Evolutionary conservation across 1,139 yeast genomes (phyloP), one percentile per base, ranked within the genome.

Genomic region (Blastobotrys buckinghamii): DNA sequence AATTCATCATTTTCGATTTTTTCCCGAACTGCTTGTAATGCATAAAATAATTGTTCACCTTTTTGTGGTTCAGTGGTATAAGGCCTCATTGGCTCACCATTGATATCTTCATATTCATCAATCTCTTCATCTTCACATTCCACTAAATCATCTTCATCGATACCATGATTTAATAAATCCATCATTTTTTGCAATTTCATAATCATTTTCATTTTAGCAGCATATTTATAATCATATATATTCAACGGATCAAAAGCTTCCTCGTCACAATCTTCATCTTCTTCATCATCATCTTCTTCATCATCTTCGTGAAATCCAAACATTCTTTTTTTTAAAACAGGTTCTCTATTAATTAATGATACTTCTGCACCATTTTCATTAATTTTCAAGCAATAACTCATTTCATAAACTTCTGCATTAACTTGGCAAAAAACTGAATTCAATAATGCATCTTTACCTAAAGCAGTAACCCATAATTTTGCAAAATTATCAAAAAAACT

Each of bases 401-500:
- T 54, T 30, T 57, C 61, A 15, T 49, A 50, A 33, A 51, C 54
- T 38, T 45, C 39, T 26, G 53, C 42, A 41, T 57, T 55, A 29
- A 58, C 55, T 42, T 58, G 62, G 39, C 63, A 59, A 43, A 59
- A 59, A 1, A 60, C 51, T 1, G 63, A 58, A 36, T 51, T 50
- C 20, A 49, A 36, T 39, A 59, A 44, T 10, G 55, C 47, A 13
- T 57, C 57, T 22, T 47, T 41, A 1, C 62, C 63, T n/a, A 58
- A 42, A 0, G 49, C 38, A 10, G 52, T 40, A 15, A 58, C 56
- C 61, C 62, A 59, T 16, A 55, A 48, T 16, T 49, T 49, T 7
- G 63, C 61, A 50, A 59, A 59, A 32, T 53, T 55, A 45, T 59
- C 62, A 43, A 59, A 59, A 39, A 59, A 59, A 9, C 43, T 49